Evolutionary conservation across 2,329 filamentous ascomycete species (phyloP), one percentile per base, ranked within the genome.

Genomic region (Colletotrichum sp.): DNA sequence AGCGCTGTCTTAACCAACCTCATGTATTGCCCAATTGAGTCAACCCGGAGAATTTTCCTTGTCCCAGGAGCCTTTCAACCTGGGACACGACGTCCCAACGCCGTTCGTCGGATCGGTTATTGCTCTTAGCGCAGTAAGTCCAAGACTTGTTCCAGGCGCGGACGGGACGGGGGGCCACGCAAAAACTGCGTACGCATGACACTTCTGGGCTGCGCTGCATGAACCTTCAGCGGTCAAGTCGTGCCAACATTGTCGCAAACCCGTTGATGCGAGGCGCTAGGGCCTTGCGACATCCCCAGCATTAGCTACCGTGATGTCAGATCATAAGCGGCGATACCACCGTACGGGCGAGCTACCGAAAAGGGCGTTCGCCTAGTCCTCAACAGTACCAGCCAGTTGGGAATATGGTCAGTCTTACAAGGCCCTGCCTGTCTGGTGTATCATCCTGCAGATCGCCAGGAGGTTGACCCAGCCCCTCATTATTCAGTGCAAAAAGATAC

Each of bases 21-120:
- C 79, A 83, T 83, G 82, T 81, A 78, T 77, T 75, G 78, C 76
- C 78, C 77, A 78, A 68, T 68, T 74, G 78, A 80, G 69, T 81
- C 82, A 80, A 72, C 68, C 69, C 79, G 80, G 80, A 80, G 78
- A 81, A 80, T 82, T 77, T 77, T 36, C 66, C 76, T 44, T 39
- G 19, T 67, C 61, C 69, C 66, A 19, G 52, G 30, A 59, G 22
- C 25, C 57, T 27, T 67, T 30, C 44, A 30, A 49, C 34, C 52
- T 44, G 30, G 66, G 27, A 55, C 30, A 30, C 25, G 29, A 49
- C n/a, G 61, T 15, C 19, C n/a, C 39, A 30, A 55, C 22, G 13
- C 32, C 34, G 19, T 19, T 49, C 44, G 57, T 68, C 70, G 52
- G 57, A 69, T 65, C 27, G 27, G 22, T 19, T 32, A 34, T 13